A percentile compares a stretch with the other conserved stretches of the same genome.
Evolutionary conservation across 129 eudicot genomes (phyloP).

Genomic region (Helianthus annuus): DNA sequence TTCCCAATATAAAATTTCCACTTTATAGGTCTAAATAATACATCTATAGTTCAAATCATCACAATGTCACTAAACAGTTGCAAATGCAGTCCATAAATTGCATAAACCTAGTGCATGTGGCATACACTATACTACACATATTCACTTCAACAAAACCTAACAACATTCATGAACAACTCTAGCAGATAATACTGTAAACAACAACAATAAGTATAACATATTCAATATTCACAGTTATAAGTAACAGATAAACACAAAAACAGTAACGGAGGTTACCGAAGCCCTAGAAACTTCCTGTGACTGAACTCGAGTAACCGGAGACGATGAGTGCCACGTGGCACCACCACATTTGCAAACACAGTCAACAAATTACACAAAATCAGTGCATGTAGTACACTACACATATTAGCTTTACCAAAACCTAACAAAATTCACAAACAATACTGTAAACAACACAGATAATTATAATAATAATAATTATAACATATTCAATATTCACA

Average conservation of each 20-base stretch:
- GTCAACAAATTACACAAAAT: too few relatives aligned
- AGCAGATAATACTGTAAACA: neutral
- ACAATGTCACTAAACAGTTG: slow-evolving; percentile 8
- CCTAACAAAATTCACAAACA: too few relatives aligned
- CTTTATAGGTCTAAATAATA: neutral
- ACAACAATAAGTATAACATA: neutral
- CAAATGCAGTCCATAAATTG: neutral
- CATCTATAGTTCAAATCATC: neutral
- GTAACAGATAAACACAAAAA: slow-evolving; percentile 14
- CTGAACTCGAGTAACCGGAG: slow-evolving; percentile 26
- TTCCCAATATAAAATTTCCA: neutral
- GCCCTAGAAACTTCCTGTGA: slow-evolving; percentile 31
- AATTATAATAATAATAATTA: neutral
- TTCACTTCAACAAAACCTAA: slow-evolving; percentile 1
- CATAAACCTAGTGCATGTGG: neutral
- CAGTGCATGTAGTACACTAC: too few relatives aligned
- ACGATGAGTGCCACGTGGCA: slow-evolving; percentile 37
- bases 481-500: neutral
- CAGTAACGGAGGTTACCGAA: slow-evolving; percentile 25
- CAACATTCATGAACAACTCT: slow-evolving; percentile 1
- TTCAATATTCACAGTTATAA: neutral
- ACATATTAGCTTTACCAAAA: too few relatives aligned
- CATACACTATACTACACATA: neutral
- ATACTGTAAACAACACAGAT: neutral
- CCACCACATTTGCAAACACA: slow-evolving; percentile 24